A percentile compares a stretch with the other conserved stretches of the same genome.
Evolutionary conservation across 306 rosid genomes (phyloP).

Genomic region (Oemleria cerasiformis): DNA sequence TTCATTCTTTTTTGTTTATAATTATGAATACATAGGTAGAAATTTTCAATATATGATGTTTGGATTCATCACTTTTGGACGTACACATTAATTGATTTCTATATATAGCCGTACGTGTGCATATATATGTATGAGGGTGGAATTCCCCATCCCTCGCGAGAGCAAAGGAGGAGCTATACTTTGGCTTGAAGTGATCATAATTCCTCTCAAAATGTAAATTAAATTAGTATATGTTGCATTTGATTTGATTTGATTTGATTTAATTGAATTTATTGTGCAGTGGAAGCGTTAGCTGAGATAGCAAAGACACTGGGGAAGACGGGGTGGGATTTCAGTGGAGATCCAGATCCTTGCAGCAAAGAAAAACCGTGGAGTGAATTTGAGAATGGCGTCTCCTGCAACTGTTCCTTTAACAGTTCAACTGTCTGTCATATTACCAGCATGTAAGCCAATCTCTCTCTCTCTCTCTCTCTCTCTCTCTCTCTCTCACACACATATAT

Average conservation of each 20-base stretch:
- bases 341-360: constrained; percentile 60
- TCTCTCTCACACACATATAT: too few species aligned
- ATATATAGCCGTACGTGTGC: too few species aligned
- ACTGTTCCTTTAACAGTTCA: constrained; percentile 31
- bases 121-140: too few species aligned
- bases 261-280: constrained; percentile 28
- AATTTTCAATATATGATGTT: too few species aligned
- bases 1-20: not conserved
- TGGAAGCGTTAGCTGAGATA: constrained; percentile 39
- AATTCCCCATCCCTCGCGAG: too few species aligned
- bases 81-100: too few species aligned
- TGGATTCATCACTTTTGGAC: too few species aligned
- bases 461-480: not conserved
- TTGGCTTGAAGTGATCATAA: too few species aligned
- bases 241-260: too few species aligned
- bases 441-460: constrained; percentile 38
- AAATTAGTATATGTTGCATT: not conserved
- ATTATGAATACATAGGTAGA: not conserved
- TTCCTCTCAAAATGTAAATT: too few species aligned
- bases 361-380: not conserved
- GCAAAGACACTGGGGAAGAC: constrained; percentile 46
- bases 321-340: constrained; percentile 41
- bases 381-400: constrained; percentile 39
- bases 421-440: constrained; percentile 55
- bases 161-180: too few species aligned